Evolutionary conservation across 2,329 filamentous ascomycete genomes (phyloP).

Genomic region (Elsinoe perseae): DNA sequence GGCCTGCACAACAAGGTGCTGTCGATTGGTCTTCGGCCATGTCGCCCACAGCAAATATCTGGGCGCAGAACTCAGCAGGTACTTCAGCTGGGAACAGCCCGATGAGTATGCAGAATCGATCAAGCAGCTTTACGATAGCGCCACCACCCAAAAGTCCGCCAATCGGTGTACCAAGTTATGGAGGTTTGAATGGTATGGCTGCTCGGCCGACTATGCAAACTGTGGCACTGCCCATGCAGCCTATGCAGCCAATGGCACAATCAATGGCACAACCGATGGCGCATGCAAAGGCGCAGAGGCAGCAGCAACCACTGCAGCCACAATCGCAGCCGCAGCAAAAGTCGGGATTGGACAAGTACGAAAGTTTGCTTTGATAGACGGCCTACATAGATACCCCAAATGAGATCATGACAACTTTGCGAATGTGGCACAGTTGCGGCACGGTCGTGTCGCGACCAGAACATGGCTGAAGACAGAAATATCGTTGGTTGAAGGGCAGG

Average conservation of each 20-base stretch:
- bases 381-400: not conserved
- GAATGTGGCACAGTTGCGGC: too few relatives aligned
- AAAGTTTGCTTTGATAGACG: slow-evolving; percentile 50
- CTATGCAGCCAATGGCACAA: slow-evolving; percentile 27
- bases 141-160: slow-evolving; percentile 30
- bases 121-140: slow-evolving; percentile 22
- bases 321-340: slow-evolving; percentile 28
- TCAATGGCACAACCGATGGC: slow-evolving; percentile 28
- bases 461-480: too few relatives aligned
- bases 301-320: slow-evolving; percentile 14
- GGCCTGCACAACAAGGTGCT: slow-evolving; percentile 25
- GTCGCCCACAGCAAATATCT: slow-evolving; percentile 18
- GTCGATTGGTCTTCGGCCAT: slow-evolving; percentile 46
- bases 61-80: slow-evolving; percentile 14
- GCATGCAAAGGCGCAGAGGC: slow-evolving; percentile 23
- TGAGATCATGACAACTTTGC: not conserved
- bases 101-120: not conserved
- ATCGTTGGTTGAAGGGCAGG: too few relatives aligned
- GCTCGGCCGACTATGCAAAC: slow-evolving; percentile 51
- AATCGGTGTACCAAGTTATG: slow-evolving; percentile 25
- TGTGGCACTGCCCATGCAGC: slow-evolving; percentile 22
- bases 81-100: slow-evolving; percentile 2
- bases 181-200: slow-evolving; percentile 33
- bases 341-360: slow-evolving; percentile 56
- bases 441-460: too few relatives aligned